Conservation (phyloP, 371 early-diverging fungal genomes). For the Rozella allomycis region DNA sequence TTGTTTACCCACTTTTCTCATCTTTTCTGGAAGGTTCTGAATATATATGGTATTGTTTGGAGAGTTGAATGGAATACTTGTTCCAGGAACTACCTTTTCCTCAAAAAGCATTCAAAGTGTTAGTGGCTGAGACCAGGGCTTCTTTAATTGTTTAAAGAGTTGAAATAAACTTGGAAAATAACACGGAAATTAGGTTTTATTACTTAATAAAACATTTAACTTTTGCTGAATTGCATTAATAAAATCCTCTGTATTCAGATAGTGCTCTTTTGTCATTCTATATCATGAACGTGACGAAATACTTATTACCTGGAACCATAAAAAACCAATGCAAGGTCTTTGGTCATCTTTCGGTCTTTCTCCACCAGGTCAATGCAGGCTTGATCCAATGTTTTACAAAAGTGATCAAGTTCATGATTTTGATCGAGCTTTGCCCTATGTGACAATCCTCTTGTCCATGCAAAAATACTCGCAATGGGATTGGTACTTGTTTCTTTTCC, state of each 20-base stretch:
- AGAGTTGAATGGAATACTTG: too few species aligned
- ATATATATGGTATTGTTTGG: slow-evolving; percentile 1
- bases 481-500: slow-evolving; percentile 46
- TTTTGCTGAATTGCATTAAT: slow-evolving; percentile 47
- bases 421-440: slow-evolving; percentile 85
- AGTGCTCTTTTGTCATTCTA: slow-evolving; percentile 24
- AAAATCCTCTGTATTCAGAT: slow-evolving; percentile 57
- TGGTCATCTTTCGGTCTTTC: slow-evolving; percentile 70
- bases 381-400: slow-evolving; percentile 54
- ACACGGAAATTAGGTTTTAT: too few species aligned
- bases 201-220: too few species aligned
- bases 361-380: slow-evolving; percentile 77
- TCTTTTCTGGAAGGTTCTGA: slow-evolving; percentile 1
- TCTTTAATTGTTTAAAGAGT: too few species aligned
- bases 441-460: slow-evolving; percentile 86
- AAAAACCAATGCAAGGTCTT: slow-evolving; percentile 83
- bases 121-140: too few species aligned
- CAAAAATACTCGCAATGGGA: slow-evolving; percentile 91
- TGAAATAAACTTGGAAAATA: too few species aligned
- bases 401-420: slow-evolving; percentile 45
- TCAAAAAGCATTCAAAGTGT: too few species aligned
- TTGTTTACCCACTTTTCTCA: neutral
- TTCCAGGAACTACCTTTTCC: too few species aligned
- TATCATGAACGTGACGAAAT: neutral
- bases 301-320: slow-evolving; percentile 58